Percentiles rank a stretch among this genome's conserved stretches.
phyloP scores from a whole-genome alignment of 2,329 filamentous ascomycete genomes.

The Calonectria pseudoturangicola region DNA sequence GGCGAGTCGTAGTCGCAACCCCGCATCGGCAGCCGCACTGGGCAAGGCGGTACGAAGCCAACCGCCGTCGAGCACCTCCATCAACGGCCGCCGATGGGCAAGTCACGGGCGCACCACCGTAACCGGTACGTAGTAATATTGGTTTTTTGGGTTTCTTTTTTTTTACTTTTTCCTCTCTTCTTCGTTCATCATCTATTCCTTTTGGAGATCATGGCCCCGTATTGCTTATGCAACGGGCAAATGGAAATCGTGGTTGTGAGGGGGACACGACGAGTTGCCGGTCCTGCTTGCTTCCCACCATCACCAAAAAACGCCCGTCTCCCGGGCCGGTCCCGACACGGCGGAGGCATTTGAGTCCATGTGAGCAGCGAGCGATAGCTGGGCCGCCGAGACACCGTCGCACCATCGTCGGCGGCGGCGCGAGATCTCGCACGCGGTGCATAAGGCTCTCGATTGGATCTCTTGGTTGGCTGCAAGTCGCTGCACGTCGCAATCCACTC shows the following conservation, averaged over 20 bases:
- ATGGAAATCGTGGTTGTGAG: slow-evolving; percentile 20
- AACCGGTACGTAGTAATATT: slow-evolving; percentile 49
- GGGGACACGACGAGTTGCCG: slow-evolving; percentile 31
- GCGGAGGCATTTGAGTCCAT: slow-evolving; percentile 37
- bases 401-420: slow-evolving; percentile 23
- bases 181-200: slow-evolving; percentile 2
- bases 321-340: slow-evolving; percentile 50
- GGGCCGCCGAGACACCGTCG: slow-evolving; percentile 31
- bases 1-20: slow-evolving; percentile 48
- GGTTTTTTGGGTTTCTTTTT: background rate
- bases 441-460: slow-evolving; percentile 49
- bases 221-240: background rate
- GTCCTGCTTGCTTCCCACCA: slow-evolving; percentile 27
- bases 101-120: slow-evolving; percentile 46
- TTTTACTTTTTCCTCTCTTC: background rate
- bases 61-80: slow-evolving; percentile 32
- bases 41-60: slow-evolving; percentile 46
- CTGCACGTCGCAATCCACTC: slow-evolving; percentile 38
- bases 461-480: slow-evolving; percentile 36
- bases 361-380: slow-evolving; percentile 27
- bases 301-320: slow-evolving; percentile 23
- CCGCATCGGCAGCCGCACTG: slow-evolving; percentile 46
- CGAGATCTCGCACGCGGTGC: slow-evolving; percentile 41
- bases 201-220: background rate
- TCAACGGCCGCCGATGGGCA: slow-evolving; percentile 44